Evolutionary conservation across 495 filamentous ascomycete species (phyloP), one percentile per base, ranked within the genome.

Genomic region (Talaromyces wortmannii): DNA sequence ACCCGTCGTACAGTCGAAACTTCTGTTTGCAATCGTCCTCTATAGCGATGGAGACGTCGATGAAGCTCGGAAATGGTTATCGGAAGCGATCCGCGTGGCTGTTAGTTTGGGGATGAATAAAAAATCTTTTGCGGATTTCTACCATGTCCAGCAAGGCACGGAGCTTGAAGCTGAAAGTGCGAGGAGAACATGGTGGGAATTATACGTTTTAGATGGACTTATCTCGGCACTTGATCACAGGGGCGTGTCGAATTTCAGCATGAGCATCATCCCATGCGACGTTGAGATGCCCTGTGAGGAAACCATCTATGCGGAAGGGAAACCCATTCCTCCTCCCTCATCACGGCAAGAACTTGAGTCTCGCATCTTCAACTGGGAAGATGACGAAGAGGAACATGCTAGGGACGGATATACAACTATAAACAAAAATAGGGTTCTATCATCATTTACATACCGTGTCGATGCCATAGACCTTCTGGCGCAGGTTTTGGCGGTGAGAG

Each of bases 361-460:
- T 7, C 61, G 72, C 7, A 60, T 73, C 4, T 70, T 75, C 47
- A 62, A 63, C 1, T 65, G 63, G 6, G 69, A 74, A 13, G 69
- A 74, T 6, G 50, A 45, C 1, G 44, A 53, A 45, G 10, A 46
- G 17, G 15, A 47, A 23, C 7, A 44, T 43, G 10, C 62, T 64
- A 2, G 36, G 5, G 13, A 40, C 5, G 36, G 8, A 40, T 23
- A 23, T 23, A 23, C 23, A 1, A 23, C 23, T 4, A 23, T 23
- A 23, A 23, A 23, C 36, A 13, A 8, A 32, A 51, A 16, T 16
- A 40, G 10, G 11, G 56, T 61, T 0, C 72, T 68, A 51, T 75
- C 73, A 4, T 75, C 72, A 0, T 74, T 69, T 50, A 71, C 67
- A 55, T 76, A 76, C 49, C 70, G 72, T 7, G 74, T 76, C 16